Evolutionary conservation across 2,329 filamentous ascomycete genomes (phyloP).

Genomic region (Aureobasidium vineae): DNA sequence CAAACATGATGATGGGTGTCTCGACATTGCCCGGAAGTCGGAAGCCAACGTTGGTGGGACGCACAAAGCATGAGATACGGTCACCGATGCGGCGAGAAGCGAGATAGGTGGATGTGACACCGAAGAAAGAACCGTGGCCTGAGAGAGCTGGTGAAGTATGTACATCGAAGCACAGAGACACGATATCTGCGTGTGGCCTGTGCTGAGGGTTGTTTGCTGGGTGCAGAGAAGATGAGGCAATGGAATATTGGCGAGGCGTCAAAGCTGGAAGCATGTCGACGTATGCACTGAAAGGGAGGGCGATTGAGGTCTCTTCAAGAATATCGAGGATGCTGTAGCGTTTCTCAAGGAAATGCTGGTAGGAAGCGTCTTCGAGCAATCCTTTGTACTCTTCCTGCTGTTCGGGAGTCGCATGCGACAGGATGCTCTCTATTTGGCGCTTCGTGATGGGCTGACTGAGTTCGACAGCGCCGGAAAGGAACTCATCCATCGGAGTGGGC

Average conservation of each 20-base stretch:
- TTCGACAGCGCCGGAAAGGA: conserved; percentile 69
- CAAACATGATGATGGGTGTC: conserved; percentile 54
- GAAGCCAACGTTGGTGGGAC: conserved; percentile 47
- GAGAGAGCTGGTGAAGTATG: conserved; percentile 28
- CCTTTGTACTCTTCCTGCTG: conserved; percentile 47
- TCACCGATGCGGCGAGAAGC: conserved; percentile 29
- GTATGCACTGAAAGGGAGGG: conserved; percentile 63
- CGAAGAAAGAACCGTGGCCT: conserved; percentile 35
- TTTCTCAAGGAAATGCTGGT: conserved; percentile 48
- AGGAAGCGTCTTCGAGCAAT: conserved; percentile 40
- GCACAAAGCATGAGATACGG: conserved; percentile 39
- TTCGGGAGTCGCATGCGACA: not conserved
- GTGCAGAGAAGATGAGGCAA: conserved; percentile 30
- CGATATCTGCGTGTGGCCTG: conserved; percentile 21
- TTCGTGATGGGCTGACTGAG: conserved; percentile 64
- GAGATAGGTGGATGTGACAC: conserved; percentile 44
- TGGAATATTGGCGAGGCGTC: conserved; percentile 33
- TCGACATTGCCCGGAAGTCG: conserved; percentile 45
- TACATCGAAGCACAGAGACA: conserved; percentile 63
- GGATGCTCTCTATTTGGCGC: not conserved
- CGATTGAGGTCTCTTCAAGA: conserved; percentile 60
- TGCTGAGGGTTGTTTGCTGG: conserved; percentile 25
- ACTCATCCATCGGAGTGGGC: conserved; percentile 46
- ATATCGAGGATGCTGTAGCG: conserved; percentile 62
- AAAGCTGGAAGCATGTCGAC: conserved; percentile 44